phyloP scores from a whole-genome alignment of 1,139 yeast genomes.

The Scheffersomyces insectosa region DNA sequence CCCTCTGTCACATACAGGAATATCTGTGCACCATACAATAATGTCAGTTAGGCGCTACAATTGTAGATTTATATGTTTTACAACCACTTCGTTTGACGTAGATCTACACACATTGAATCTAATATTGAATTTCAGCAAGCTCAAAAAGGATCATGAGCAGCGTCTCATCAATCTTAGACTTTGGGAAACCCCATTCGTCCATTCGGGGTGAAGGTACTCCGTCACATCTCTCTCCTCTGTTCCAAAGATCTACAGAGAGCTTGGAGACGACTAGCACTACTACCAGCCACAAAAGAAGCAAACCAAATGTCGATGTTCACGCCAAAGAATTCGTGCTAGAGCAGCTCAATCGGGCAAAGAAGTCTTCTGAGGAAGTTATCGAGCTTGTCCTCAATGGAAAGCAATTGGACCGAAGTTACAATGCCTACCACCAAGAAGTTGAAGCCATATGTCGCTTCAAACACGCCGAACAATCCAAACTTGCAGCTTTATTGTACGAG shows the following conservation, averaged over 20 bases:
- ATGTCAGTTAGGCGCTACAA: no score
- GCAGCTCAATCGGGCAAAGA: constrained; percentile 2
- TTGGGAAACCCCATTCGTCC: background rate
- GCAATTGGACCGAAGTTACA: constrained; percentile 23
- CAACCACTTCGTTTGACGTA: no score
- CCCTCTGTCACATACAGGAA: no score
- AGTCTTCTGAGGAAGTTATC: constrained; percentile 11
- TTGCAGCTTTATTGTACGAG: constrained; percentile 21
- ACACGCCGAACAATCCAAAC: constrained; percentile 32
- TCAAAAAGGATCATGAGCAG: no score
- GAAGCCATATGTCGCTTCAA: constrained; percentile 37
- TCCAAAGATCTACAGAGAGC: background rate
- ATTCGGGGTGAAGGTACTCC: background rate
- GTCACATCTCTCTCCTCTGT: background rate
- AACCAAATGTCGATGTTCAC: background rate
- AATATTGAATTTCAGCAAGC: no score
- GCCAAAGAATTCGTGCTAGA: background rate
- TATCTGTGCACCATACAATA: no score
- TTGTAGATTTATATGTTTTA: no score
- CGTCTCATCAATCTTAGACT: no score
- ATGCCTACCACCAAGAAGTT: constrained; percentile 28
- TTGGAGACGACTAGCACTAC: background rate
- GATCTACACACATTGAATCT: no score
- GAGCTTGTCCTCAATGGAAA: constrained; percentile 21
- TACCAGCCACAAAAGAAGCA: background rate